These are phyloP conservation scores for Irpex sp. DNA, from an alignment of 1,284 basidiomycete species.

Conservation along the genomic window DNA sequence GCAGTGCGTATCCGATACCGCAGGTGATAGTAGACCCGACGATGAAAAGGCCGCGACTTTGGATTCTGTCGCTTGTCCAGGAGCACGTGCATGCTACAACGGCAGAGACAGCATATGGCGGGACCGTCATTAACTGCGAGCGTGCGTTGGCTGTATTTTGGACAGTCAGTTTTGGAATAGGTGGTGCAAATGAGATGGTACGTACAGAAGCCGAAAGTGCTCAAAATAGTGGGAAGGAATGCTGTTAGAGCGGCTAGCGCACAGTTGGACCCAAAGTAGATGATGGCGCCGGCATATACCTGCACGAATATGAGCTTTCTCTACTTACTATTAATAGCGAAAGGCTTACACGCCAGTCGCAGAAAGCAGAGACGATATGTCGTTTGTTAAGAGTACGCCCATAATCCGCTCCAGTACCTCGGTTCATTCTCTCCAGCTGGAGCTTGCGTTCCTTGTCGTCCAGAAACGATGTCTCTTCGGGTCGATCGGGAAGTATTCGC, in stretches of 20 bases:
- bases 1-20: constrained; percentile 59
- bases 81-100: constrained; percentile 60
- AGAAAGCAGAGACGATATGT: constrained; percentile 59
- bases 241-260: constrained; percentile 76
- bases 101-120: constrained; percentile 74
- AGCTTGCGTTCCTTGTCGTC: constrained; percentile 69
- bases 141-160: constrained; percentile 28
- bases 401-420: constrained; percentile 59
- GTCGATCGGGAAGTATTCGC: constrained; percentile 69
- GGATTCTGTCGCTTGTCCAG: constrained; percentile 67
- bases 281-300: constrained; percentile 59
- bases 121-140: constrained; percentile 74
- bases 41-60: constrained; percentile 64
- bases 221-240: constrained; percentile 81
- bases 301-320: constrained; percentile 18
- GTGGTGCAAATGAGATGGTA: background rate
- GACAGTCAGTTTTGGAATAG: too few relatives aligned
- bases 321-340: background rate
- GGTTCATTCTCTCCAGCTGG: constrained; percentile 70
- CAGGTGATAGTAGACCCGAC: constrained; percentile 43
- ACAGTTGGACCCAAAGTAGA: constrained; percentile 77
- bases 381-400: constrained; percentile 60
- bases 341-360: constrained; percentile 58
- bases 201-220: constrained; percentile 58
- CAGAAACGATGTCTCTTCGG: constrained; percentile 69